phyloP scores from a whole-genome alignment of 179 eudicot species.

The Gypsophila paniculata region DNA sequence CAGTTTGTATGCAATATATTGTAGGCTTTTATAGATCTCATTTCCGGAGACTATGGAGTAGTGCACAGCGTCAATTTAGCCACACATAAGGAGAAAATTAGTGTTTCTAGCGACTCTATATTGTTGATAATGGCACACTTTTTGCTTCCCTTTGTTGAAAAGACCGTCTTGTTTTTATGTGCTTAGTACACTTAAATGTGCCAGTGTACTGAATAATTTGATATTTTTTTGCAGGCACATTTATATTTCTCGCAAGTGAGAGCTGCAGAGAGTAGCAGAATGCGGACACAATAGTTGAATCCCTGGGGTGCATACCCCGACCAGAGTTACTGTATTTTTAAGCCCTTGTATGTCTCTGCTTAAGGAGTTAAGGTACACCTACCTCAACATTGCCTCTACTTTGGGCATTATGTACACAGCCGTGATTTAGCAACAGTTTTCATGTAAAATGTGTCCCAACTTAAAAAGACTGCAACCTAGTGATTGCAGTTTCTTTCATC shows the following conservation, averaged over 20 bases:
- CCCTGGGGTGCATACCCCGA: background rate
- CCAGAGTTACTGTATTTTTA: constrained; percentile 7
- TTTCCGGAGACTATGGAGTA: too few species aligned
- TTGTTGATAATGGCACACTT: too few species aligned
- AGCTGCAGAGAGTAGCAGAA: constrained; percentile 86
- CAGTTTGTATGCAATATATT: too few species aligned
- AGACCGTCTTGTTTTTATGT: too few species aligned
- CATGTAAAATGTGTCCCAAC: constrained; percentile 12
- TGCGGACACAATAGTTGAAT: constrained; percentile 43
- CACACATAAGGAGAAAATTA: too few species aligned
- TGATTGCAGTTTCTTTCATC: background rate
- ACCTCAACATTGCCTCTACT: constrained; percentile 15
- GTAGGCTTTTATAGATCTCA: too few species aligned
- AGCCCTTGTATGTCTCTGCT: constrained; percentile 10
- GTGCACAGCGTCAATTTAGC: too few species aligned
- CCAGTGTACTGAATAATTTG: background rate
- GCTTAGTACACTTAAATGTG: background rate
- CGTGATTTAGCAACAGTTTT: constrained; percentile 8
- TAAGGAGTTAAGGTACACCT: constrained; percentile 16
- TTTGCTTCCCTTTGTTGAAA: too few species aligned
- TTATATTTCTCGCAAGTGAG: constrained; percentile 85
- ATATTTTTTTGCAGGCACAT: constrained; percentile 49
- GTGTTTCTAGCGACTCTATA: too few species aligned
- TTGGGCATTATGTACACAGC: constrained; percentile 5
- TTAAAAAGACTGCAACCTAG: background rate